Evolutionary conservation across 2,329 filamentous ascomycete genomes (phyloP).

Genomic region (Calonectria hawksworthii): DNA sequence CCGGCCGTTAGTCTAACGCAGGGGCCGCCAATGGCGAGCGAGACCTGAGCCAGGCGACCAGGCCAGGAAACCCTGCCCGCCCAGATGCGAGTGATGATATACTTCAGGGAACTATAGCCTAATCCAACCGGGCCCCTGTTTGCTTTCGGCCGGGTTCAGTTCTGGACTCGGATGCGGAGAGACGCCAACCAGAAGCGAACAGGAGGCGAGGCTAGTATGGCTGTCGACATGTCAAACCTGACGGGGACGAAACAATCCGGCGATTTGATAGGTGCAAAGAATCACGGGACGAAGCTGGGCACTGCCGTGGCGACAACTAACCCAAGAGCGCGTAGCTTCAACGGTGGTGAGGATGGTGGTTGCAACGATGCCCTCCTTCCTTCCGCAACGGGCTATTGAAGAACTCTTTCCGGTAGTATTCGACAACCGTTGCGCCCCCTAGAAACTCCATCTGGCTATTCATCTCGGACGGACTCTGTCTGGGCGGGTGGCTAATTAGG

Average conservation of each 20-base stretch:
- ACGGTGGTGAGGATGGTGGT: constrained; percentile 10
- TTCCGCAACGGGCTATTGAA: constrained; percentile 10
- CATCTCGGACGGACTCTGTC: constrained; percentile 15
- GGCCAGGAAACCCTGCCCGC: constrained; percentile 25
- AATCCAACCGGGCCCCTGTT: constrained; percentile 20
- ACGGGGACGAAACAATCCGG: constrained; percentile 12
- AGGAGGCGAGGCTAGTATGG: constrained; percentile 5
- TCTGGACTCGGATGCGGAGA: constrained; percentile 21
- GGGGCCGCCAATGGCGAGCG: constrained; percentile 37
- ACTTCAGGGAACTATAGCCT: constrained; percentile 27
- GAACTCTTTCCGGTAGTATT: not conserved
- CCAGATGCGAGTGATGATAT: constrained; percentile 42
- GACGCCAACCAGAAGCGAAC: constrained; percentile 24
- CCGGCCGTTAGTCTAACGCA: constrained; percentile 42
- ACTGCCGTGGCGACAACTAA: not conserved
- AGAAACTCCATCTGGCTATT: not conserved
- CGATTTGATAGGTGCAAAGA: constrained; percentile 10
- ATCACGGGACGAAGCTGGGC: not conserved
- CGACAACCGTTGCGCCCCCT: not conserved
- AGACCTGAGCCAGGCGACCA: constrained; percentile 31
- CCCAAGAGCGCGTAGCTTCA: not conserved
- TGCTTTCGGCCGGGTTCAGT: constrained; percentile 34
- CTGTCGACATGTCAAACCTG: constrained; percentile 3
- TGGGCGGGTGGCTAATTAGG: constrained; percentile 16
- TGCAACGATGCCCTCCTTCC: constrained; percentile 5